These are phyloP conservation scores for Bothriochloa decipiens DNA, from an alignment of 176 grass and related monocot species.

Conservation along the genomic window DNA sequence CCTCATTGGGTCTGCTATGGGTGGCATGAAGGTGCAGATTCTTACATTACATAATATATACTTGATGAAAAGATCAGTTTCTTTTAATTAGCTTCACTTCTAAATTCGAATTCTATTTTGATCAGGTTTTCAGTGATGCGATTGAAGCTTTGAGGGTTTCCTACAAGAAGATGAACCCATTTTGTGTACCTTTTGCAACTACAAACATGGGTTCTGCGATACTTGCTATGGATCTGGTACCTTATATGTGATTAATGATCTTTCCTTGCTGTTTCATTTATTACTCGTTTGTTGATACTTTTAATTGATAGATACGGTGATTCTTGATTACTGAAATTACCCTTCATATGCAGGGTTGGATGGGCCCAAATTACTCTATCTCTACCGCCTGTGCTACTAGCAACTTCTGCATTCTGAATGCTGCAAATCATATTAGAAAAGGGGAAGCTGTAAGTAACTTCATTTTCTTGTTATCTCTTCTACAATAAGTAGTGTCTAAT, in stretches of 20 bases:
- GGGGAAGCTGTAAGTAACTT: slow-evolving; percentile 81
- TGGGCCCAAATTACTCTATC: slow-evolving; percentile 99
- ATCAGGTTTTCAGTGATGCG: slow-evolving; percentile 91
- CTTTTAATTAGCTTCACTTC: background rate
- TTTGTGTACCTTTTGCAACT: slow-evolving; percentile 98
- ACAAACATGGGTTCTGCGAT: slow-evolving; percentile 99
- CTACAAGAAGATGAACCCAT: slow-evolving; percentile 98
- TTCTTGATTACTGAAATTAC: slow-evolving; percentile 23
- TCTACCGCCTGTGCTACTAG: slow-evolving; percentile 98
- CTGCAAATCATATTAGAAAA: slow-evolving; percentile 89
- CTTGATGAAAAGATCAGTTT: slow-evolving; percentile 11
- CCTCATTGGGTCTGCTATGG: slow-evolving; percentile 97
- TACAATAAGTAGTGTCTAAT: background rate
- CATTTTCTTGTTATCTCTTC: slow-evolving; percentile 21
- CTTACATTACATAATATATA: slow-evolving; percentile 8
- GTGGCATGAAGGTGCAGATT: slow-evolving; percentile 85
- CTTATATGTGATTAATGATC: slow-evolving; percentile 22
- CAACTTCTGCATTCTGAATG: slow-evolving; percentile 98
- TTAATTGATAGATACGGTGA: background rate
- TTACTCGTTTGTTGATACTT: slow-evolving; percentile 23
- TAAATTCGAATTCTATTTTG: slow-evolving; percentile 37
- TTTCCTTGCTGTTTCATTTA: slow-evolving; percentile 31
- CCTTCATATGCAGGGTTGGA: slow-evolving; percentile 73
- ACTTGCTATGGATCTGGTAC: slow-evolving; percentile 98
- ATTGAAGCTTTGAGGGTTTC: slow-evolving; percentile 97